phyloP scores from a whole-genome alignment of 306 rosid species.

The Castanospermum australe region DNA sequence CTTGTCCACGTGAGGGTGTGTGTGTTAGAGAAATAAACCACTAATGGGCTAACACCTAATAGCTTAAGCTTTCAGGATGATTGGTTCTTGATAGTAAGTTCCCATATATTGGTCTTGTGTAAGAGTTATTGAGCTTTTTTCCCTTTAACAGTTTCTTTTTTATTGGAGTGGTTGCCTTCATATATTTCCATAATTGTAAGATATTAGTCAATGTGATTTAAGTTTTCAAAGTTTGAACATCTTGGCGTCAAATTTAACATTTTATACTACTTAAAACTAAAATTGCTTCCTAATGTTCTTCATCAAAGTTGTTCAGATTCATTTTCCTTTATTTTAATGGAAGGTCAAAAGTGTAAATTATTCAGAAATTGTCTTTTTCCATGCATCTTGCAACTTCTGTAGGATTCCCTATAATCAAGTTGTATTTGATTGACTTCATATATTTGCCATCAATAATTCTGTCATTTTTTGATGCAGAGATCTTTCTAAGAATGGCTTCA shows the following conservation, averaged over 20 bases:
- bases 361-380: neutral
- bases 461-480: conserved; percentile 53
- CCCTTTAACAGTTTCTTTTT: neutral
- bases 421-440: neutral
- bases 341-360: neutral
- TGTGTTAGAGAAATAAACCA: neutral
- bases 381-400: neutral
- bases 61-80: neutral
- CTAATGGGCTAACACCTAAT: neutral
- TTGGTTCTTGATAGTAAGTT: neutral
- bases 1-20: neutral
- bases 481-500: conserved; percentile 71
- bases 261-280: neutral
- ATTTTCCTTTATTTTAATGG: neutral
- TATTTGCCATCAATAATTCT: conserved; percentile 17
- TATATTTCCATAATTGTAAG: neutral
- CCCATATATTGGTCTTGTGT: neutral
- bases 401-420: neutral
- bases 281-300: neutral
- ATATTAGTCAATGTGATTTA: neutral
- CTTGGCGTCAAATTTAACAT: neutral
- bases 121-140: neutral
- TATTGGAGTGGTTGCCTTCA: neutral
- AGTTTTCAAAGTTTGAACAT: neutral
- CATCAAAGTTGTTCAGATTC: neutral